Base-by-base conservation (phyloP, 495 filamentous ascomycete species). In the Podospora australis region DNA sequence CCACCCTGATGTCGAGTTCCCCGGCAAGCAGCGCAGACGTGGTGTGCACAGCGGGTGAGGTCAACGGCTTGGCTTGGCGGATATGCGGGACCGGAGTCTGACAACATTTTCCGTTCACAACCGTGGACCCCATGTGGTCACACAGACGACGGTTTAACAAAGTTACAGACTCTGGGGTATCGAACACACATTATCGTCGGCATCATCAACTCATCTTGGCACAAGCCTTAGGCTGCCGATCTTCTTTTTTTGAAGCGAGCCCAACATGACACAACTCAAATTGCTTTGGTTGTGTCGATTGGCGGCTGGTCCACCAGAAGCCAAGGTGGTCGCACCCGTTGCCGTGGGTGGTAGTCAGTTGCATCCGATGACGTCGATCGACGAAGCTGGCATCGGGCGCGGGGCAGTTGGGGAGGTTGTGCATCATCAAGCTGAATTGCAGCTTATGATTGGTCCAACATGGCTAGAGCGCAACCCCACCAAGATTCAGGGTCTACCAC, bases 1-100 rank as follows among this genome's bases (percentile, higher is more conserved):
- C 45, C 89, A 95, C 60, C 87, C 87, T 0, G 87, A 95, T 50
- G 75, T 92, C 36, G 84, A 90, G 46, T 86, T 87, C 56, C 83
- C 81, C 16, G 84, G 83, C 54, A 89, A 89, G 62, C 70, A 73
- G 20, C 61, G 75, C 39, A 67, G 71, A 19, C 66, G 57, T 35
- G 62, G 53, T 25, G 56, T 54, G 52, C 40, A 48, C 44, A 48
- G 43, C 25, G 63, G 60, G 63, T 49, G 20, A 21, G 25, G 5
- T 36, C 34, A 36, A 20, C 17, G 13, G 38, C 16, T 23, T 40
- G 32, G 32, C 32, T 6, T 16, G 32, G n/a, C n/a, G n/a, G n/a
- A n/a, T n/a, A n/a, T n/a, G n/a, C n/a, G n/a, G n/a, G n/a, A n/a
- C n/a, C n/a, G n/a, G n/a, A n/a, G n/a, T n/a, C n/a, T n/a, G n/a